phyloP scores from a whole-genome alignment of 139 green algal genomes.

The Tetraselmis striata region DNA sequence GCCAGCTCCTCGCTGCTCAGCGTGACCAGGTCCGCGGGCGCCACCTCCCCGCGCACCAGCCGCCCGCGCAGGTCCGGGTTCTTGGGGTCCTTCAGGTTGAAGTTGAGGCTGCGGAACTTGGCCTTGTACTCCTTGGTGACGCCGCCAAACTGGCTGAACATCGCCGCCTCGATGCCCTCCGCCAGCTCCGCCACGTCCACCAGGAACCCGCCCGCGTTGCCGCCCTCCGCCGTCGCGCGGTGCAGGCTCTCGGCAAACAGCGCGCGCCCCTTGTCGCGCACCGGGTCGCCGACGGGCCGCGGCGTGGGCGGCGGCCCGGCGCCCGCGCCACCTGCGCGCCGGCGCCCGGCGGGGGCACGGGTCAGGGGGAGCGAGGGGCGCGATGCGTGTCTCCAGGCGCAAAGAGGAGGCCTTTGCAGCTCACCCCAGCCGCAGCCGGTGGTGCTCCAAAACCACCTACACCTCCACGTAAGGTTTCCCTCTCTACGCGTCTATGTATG shows the following conservation, averaged over 20 bases:
- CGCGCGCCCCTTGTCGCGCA: constrained; percentile 48
- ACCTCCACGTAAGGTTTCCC: too few species aligned
- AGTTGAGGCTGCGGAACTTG: constrained; percentile 81
- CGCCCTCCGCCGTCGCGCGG: constrained; percentile 13
- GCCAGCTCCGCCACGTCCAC: constrained; percentile 21
- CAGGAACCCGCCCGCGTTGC: not conserved
- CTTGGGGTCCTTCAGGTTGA: constrained; percentile 93
- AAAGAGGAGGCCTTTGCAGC: too few species aligned
- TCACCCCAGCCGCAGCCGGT: too few species aligned
- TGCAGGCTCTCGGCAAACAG: constrained; percentile 41
- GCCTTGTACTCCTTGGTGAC: constrained; percentile 80
- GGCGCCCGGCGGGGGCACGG: too few species aligned
- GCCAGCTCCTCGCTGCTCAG: constrained; percentile 88
- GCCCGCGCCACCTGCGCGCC: too few species aligned
- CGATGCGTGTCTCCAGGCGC: too few species aligned
- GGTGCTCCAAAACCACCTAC: too few species aligned
- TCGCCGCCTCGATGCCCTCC: constrained; percentile 40
- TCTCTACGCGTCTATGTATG: too few species aligned
- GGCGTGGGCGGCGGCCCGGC: not conserved
- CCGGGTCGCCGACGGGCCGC: constrained; percentile 31
- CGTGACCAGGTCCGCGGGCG: constrained; percentile 52
- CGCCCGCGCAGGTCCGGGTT: constrained; percentile 69
- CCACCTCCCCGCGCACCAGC: constrained; percentile 40
- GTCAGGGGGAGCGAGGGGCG: too few species aligned
- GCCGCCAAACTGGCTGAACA: constrained; percentile 40